Conservation (phyloP, 164 flowering plant species). For the Chimonanthus salicifolius region DNA sequence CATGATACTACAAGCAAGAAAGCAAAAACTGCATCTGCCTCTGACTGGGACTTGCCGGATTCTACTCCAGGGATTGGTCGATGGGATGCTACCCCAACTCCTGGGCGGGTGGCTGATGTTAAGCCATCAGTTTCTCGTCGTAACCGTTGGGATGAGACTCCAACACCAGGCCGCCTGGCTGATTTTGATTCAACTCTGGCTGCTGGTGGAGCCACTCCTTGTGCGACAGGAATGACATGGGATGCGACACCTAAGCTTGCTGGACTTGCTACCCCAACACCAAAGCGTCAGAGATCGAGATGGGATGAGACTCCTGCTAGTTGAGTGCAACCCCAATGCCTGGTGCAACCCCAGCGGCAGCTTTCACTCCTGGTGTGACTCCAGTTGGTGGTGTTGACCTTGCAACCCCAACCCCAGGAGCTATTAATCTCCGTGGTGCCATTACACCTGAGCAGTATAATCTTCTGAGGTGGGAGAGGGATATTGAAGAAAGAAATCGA, state of each 20-base stretch:
- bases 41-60: slow-evolving; percentile 97
- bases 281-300: slow-evolving; percentile 88
- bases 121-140: slow-evolving; percentile 63
- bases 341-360: slow-evolving; percentile 80
- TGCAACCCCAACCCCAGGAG: slow-evolving; percentile 86
- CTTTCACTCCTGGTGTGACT: slow-evolving; percentile 83
- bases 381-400: slow-evolving; percentile 87
- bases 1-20: slow-evolving; percentile 57
- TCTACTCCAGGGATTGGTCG: slow-evolving; percentile 84
- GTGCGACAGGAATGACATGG: slow-evolving; percentile 98
- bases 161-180: slow-evolving; percentile 85
- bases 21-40: slow-evolving; percentile 29
- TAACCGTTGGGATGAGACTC: slow-evolving; percentile 99
- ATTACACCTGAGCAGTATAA: slow-evolving; percentile 94
- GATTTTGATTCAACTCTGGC: slow-evolving; percentile 91
- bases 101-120: slow-evolving; percentile 83
- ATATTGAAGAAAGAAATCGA: slow-evolving; percentile 92
- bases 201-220: slow-evolving; percentile 85
- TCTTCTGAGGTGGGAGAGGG: slow-evolving; percentile 92
- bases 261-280: slow-evolving; percentile 91
- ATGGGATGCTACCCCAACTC: slow-evolving; percentile 98
- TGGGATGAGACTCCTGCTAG: slow-evolving; percentile 99
- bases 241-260: slow-evolving; percentile 96
- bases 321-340: slow-evolving; percentile 81
- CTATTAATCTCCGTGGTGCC: slow-evolving; percentile 57